phyloP scores from a whole-genome alignment of 2,329 filamentous ascomycete species.

The Cyphellophora europaea region DNA sequence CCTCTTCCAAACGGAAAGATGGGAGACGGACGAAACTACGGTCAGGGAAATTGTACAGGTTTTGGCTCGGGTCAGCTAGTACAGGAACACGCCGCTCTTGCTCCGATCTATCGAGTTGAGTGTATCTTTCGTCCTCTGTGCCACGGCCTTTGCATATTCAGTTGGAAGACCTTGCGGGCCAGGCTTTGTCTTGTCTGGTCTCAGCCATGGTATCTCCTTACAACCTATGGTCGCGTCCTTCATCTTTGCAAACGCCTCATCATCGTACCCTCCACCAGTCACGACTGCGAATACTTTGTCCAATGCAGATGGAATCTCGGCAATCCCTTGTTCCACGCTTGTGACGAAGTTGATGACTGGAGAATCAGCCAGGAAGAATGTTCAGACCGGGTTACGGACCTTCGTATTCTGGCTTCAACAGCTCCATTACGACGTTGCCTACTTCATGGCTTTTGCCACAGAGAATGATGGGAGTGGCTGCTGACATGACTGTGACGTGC shows the following conservation, averaged over 20 bases:
- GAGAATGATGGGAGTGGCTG: too few relatives aligned
- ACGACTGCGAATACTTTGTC: constrained; percentile 1
- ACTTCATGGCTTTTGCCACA: background rate
- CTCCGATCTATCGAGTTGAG: too few relatives aligned
- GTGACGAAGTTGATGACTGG: background rate
- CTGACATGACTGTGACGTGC: too few relatives aligned
- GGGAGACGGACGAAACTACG: background rate
- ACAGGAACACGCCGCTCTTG: too few relatives aligned
- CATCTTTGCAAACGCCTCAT: background rate
- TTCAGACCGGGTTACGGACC: background rate
- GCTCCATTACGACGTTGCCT: background rate
- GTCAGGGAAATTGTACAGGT: background rate
- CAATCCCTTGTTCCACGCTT: background rate
- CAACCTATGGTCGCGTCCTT: background rate
- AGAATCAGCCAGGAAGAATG: background rate
- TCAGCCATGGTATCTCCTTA: background rate
- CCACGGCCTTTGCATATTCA: background rate
- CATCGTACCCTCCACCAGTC: background rate
- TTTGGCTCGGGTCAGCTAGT: too few relatives aligned
- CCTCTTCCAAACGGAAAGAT: background rate
- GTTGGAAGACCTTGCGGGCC: background rate
- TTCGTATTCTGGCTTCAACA: constrained; percentile 1
- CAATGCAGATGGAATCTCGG: background rate
- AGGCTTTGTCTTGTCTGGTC: background rate
- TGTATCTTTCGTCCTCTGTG: background rate